phyloP scores from a whole-genome alignment of 805 yeast genomes.

The Lipomyces japonicus region DNA sequence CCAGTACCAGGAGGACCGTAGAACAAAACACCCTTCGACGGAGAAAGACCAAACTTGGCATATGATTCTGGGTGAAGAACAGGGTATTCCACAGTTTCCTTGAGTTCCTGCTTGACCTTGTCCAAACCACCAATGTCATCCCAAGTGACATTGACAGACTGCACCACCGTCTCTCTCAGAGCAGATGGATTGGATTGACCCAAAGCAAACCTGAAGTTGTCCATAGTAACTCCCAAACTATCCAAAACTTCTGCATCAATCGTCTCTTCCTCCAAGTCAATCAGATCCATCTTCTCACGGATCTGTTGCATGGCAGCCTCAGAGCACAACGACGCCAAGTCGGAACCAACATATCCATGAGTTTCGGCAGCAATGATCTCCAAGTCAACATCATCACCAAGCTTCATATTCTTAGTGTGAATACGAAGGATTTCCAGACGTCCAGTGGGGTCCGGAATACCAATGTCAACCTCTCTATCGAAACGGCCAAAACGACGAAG shows the following conservation, averaged over 20 bases:
- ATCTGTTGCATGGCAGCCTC: conserved; percentile 99
- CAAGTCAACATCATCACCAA: conserved; percentile 89
- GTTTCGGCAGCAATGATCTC: conserved; percentile 96
- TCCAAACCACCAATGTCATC: conserved; percentile 99
- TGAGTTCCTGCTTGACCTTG: conserved; percentile 90
- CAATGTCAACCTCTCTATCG: conserved; percentile 82
- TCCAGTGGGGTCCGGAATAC: conserved; percentile 97
- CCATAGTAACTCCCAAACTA: conserved; percentile 97
- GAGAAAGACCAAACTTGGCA: conserved; percentile 95
- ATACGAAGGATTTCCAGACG: conserved; percentile 94
- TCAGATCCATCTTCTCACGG: conserved; percentile 98
- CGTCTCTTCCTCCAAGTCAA: conserved; percentile 92
- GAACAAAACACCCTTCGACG: conserved; percentile 96
- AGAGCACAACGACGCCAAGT: conserved; percentile 96
- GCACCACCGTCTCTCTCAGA: conserved; percentile 98
- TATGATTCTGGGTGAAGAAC: conserved; percentile 98
- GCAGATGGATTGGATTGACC: conserved; percentile 99
- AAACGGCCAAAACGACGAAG: conserved; percentile 81
- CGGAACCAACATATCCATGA: conserved; percentile 99
- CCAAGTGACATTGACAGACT: conserved; percentile 98
- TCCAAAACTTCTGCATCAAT: conserved; percentile 96
- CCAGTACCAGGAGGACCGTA: conserved; percentile 99
- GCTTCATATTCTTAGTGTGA: conserved; percentile 98
- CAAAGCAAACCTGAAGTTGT: conserved; percentile 93
- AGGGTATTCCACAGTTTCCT: conserved; percentile 98